phyloP scores from a whole-genome alignment of 1,284 basidiomycete species.

The Meira nashicola region DNA sequence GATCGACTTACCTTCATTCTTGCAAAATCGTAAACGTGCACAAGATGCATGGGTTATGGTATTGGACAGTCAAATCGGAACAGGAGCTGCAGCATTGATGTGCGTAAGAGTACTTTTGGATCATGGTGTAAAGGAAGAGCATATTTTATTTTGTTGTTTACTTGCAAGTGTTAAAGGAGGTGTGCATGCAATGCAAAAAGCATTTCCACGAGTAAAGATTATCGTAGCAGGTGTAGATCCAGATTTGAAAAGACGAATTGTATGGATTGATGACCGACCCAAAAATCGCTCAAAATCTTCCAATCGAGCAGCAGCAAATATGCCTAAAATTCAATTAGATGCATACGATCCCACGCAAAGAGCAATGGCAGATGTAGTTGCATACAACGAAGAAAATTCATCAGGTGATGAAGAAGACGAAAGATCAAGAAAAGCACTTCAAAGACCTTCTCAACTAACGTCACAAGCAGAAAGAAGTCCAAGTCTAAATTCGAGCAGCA shows the following conservation, averaged over 20 bases:
- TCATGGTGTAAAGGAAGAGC: conserved; percentile 79
- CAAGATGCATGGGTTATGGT: conserved; percentile 74
- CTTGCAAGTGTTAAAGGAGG: conserved; percentile 78
- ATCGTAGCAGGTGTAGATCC: conserved; percentile 46
- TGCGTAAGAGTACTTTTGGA: conserved; percentile 90
- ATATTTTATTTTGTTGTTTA: conserved; percentile 64
- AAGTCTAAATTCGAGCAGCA: not conserved
- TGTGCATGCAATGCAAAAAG: conserved; percentile 68
- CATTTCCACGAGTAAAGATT: conserved; percentile 64
- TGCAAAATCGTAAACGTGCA: conserved; percentile 52
- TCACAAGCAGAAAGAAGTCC: conserved; percentile 4
- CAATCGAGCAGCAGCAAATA: not conserved
- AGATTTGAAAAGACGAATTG: conserved; percentile 36
- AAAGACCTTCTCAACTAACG: conserved; percentile 1
- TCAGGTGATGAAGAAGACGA: conserved; percentile 9
- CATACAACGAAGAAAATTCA: not conserved
- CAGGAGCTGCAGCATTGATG: conserved; percentile 92
- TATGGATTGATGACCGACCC: conserved; percentile 13
- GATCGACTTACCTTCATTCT: conserved; percentile 65
- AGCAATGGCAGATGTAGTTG: not conserved
- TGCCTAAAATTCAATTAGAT: not conserved
- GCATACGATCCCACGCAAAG: not conserved
- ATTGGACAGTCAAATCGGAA: conserved; percentile 93
- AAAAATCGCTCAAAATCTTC: no score
- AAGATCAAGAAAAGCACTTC: not conserved